Percentiles rank a stretch among this genome's conserved stretches.
Evolutionary conservation across 164 flowering plant species (phyloP).

Genomic region (Vitis rupestris): DNA sequence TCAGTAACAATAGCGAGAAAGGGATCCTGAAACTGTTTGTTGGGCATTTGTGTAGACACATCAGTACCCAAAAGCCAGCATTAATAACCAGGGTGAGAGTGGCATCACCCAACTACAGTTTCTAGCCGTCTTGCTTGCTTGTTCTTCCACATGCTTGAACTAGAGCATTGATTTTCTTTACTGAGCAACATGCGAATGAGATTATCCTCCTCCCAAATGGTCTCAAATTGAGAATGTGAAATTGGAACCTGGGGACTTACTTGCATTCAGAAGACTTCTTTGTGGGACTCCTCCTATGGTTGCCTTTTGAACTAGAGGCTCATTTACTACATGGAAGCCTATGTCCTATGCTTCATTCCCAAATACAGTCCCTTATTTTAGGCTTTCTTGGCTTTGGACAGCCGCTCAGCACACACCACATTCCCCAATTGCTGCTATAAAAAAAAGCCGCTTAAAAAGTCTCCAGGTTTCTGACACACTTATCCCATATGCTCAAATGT

Average conservation of each 20-base stretch:
- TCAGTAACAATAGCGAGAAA: slow-evolving; percentile 96
- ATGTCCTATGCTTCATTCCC: not conserved
- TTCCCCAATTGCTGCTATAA: not conserved
- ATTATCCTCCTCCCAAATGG: too few species aligned
- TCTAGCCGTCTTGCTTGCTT: slow-evolving; percentile 81
- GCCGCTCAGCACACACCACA: not conserved
- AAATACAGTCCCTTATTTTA: not conserved
- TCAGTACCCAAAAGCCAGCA: slow-evolving; percentile 38
- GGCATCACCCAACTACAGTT: slow-evolving; percentile 35
- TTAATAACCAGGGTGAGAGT: slow-evolving; percentile 98
- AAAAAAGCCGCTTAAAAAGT: not conserved
- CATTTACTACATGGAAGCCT: too few species aligned
- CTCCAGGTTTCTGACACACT: not conserved
- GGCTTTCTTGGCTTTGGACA: not conserved
- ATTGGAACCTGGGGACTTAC: too few species aligned
- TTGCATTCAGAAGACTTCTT: too few species aligned
- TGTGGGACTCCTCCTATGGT: too few species aligned
- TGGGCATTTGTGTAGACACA: slow-evolving; percentile 60
- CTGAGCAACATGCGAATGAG: too few species aligned
- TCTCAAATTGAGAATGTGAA: too few species aligned
- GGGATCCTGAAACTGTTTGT: slow-evolving; percentile 93
- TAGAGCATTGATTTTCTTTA: too few species aligned
- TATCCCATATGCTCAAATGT: not conserved
- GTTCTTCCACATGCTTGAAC: too few species aligned
- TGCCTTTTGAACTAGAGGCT: too few species aligned